Percentiles rank a stretch among this genome's conserved stretches.
These are phyloP conservation scores for Isabelozyma rhagii DNA, from an alignment of 805 yeast species.

Conservation along the genomic window DNA sequence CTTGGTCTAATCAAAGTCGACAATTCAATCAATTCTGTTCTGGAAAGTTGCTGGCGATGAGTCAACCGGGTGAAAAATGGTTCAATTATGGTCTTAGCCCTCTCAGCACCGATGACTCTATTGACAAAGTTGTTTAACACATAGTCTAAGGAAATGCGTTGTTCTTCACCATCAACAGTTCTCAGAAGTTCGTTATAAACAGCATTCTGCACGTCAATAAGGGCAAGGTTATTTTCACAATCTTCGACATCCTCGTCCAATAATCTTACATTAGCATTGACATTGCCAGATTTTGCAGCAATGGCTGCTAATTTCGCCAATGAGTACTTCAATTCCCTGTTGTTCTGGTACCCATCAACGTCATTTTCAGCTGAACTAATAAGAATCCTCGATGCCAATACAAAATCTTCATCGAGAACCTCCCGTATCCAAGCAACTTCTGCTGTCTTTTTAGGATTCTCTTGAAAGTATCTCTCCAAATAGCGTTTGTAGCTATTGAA, in stretches of 20 bases:
- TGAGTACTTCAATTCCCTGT: slow-evolving; percentile 57
- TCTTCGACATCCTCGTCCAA: slow-evolving; percentile 30
- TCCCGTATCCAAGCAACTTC: slow-evolving; percentile 72
- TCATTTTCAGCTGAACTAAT: slow-evolving; percentile 31
- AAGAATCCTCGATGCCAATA: slow-evolving; percentile 48
- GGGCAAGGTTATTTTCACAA: slow-evolving; percentile 49
- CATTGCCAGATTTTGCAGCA: slow-evolving; percentile 27
- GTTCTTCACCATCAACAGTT: slow-evolving; percentile 8
- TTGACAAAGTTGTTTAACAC: slow-evolving; percentile 15
- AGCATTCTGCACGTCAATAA: slow-evolving; percentile 48
- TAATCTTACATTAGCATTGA: slow-evolving; percentile 8
- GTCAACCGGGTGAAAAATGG: slow-evolving; percentile 27
- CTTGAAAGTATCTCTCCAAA: slow-evolving; percentile 51
- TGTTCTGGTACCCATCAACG: slow-evolving; percentile 39
- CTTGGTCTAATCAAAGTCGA: slow-evolving; percentile 44
- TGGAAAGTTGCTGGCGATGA: slow-evolving; percentile 35
- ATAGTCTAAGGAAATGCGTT: slow-evolving; percentile 6
- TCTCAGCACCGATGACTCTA: slow-evolving; percentile 6
- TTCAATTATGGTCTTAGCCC: slow-evolving; percentile 13
- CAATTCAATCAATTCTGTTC: slow-evolving; percentile 49
- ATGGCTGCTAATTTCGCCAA: slow-evolving; percentile 68
- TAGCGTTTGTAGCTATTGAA: slow-evolving; percentile 51
- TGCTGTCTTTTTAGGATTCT: slow-evolving; percentile 39
- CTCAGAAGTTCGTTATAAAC: slow-evolving; percentile 17
- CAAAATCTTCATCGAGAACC: slow-evolving; percentile 49